Base-by-base conservation (phyloP, 768 basidiomycete species). In the Lactifluus hygrophoroides region DNA sequence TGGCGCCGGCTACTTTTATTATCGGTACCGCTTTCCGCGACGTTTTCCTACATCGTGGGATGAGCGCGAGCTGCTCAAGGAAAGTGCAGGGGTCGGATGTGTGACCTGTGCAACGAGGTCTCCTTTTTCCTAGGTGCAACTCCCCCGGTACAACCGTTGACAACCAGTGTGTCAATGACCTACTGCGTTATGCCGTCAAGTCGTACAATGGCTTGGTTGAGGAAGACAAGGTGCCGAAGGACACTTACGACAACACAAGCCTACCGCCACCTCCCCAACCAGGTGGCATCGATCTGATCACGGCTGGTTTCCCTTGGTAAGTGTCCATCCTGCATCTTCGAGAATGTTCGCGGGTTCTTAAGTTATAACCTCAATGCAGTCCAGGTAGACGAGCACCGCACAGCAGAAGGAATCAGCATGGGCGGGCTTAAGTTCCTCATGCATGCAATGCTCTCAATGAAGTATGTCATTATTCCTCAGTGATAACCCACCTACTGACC, bases 371-470 rank as follows among this genome's bases (percentile, higher is more conserved):
- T 80, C 37, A 73, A 73, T 32, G 66, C 74, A 1, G 65, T 60
- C 17, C 77, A 77, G 58, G 65, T 64, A 2, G 67, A 69, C 21
- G 59, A 63, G 30, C 70, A 86, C 68, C 65, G 71, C n/a, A 73
- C 83, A 0, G 75, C 74, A 43, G 86, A 85, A 14, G 87, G 85
- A 0, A 79, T 88, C 40, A 73, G 78, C 17, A 80, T 81, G 77
- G 90, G 90, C 7, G 86, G 86, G 0, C 66, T 91, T 1, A 90
- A n/a, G n/a, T n/a, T n/a, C n/a, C n/a, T n/a, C n/a, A n/a, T n/a
- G n/a, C n/a, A n/a, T n/a, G n/a, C n/a, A n/a, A n/a, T n/a, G n/a
- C n/a, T n/a, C n/a, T n/a, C n/a, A n/a, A n/a, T n/a, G n/a, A n/a
- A n/a, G n/a, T n/a, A n/a, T n/a, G n/a, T n/a, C n/a, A n/a, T n/a